Base-by-base conservation (phyloP, 1,139 yeast species). In the Taphrina flavorubra region DNA sequence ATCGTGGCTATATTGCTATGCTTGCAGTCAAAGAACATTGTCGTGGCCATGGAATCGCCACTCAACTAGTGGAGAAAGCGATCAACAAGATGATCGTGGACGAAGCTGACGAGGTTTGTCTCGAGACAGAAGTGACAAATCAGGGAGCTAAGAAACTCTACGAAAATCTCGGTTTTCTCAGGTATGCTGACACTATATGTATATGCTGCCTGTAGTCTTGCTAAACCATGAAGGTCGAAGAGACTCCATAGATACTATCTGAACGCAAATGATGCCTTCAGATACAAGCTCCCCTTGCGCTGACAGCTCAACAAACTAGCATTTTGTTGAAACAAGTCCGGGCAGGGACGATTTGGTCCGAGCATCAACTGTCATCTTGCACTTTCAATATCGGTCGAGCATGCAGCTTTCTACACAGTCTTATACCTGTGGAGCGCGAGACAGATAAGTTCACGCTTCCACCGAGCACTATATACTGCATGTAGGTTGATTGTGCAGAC, bases 1-100 rank as follows among this genome's bases (percentile, higher is more conserved):
- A 81, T 74, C 80, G 97, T 72, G 99, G 99, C 0, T 94, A 94
- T 75, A 92, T 94, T 58, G 99, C 98, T 6, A 94, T 94, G 99
- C 80, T 94, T 68, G 97, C 96, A 0, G 96, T 94, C 37, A 87
- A 87, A 69, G 85, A 87, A 53, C 76, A 79, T 18, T 87, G 83
- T 77, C 81, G 99, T 67, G 92, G 96, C 10, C 81, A 80, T 61
- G 97, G 97, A 1, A 88, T 92, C 61, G 76, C 97, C 5, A 87
- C 87, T 73, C 80, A 80, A 68, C 81, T 94, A 69, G 92, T 92
- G 40, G 81, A 82, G 66, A 76, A 81, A 72, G 85, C 90, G 6
- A 83, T 94, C 4, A 84, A 84, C n/a, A 83, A 83, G 63, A 89
- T 94, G 92, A 82, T 83, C 13, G 77, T 79, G 5, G 77, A 81